Base-by-base conservation (phyloP, 192 early-diverging fungal genomes). In the Coemansia sp. region DNA sequence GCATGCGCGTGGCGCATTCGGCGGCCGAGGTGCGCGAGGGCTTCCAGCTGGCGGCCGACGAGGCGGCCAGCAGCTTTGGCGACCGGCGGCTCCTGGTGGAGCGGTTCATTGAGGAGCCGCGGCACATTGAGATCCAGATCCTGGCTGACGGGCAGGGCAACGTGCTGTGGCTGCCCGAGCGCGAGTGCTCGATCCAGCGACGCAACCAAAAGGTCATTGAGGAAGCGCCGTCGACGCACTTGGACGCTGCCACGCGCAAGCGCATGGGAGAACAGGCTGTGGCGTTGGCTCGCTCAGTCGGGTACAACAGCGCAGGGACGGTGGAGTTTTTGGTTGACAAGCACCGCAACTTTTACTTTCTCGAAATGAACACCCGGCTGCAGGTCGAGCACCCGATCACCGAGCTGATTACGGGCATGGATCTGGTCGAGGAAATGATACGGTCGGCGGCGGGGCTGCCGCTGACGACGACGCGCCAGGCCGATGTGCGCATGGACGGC, bases 391-490 rank as follows among this genome's bases (percentile, higher is more conserved):
- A 88, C 68, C 86, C 88, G 22, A 85, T 90, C 49, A 90, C 88
- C 4, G 88, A 90, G 63, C 82, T 81, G 25, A 83, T 85, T 26
- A 93, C 93, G 0, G 90, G 89, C 2, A 43, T 95, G 26, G 94
- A 97, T 66, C 77, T 97, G 8, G 94, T 97, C 41, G 92, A 97
- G 70, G 87, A 89, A 54, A 97, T 97, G 94, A 90, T 97, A 57
- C 86, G 89, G 46, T 85, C 90, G 42, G 94, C 94, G 14, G 90
- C 91, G 0, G 82, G 82, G 10, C 84, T 92, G 53, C 75, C 79
- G 48, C 77, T 97, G 29, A 45, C 63, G 8, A 72, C 92, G 26
- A 80, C 69, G 11, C 7, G n/a, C 15, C 94, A 97, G 70, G 56
- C 69, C 3, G 90, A 93, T 35, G 79, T 94, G 29, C 73, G 80